Evolutionary conservation across 2,329 filamentous ascomycete genomes (phyloP).

Genomic region (Trichoderma arundinaceum): DNA sequence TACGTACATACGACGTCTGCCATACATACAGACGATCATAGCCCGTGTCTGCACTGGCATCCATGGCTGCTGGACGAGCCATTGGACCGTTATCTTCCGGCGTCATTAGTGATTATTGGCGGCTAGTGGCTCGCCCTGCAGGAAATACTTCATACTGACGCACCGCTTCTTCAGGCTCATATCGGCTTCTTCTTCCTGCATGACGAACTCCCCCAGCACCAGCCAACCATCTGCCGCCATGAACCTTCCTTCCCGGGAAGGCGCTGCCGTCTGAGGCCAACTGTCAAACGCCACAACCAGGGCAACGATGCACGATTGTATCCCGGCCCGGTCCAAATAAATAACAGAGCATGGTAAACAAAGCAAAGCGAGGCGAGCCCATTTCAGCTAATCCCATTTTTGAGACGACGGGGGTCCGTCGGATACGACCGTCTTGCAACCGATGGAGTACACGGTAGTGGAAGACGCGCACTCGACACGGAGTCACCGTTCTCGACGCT

Average conservation of each 20-base stretch:
- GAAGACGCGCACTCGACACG: neutral
- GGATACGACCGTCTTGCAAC: neutral
- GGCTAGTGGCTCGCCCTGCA: slow-evolving; percentile 9
- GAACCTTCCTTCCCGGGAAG: slow-evolving; percentile 12
- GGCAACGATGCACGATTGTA: neutral
- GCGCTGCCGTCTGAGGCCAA: slow-evolving; percentile 6
- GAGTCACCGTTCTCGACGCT: neutral
- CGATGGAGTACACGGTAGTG: neutral
- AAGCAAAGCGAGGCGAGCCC: neutral
- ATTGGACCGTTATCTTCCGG: slow-evolving; percentile 3
- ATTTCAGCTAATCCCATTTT: neutral
- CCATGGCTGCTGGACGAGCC: neutral
- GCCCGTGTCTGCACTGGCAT: neutral
- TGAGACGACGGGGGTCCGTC: neutral
- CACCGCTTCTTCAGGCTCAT: slow-evolving; percentile 9
- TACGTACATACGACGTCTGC: neutral
- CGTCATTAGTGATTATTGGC: neutral
- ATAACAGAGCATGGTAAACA: neutral
- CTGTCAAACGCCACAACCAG: slow-evolving; percentile 9
- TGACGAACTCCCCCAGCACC: neutral
- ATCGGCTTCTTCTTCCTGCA: slow-evolving; percentile 12
- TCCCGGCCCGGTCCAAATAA: neutral
- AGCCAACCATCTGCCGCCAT: slow-evolving; percentile 17
- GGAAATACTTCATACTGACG: slow-evolving; percentile 21
- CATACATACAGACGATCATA: neutral